Evolutionary conservation across 306 rosid species (phyloP).

Genomic region (Albizia julibrissin): DNA sequence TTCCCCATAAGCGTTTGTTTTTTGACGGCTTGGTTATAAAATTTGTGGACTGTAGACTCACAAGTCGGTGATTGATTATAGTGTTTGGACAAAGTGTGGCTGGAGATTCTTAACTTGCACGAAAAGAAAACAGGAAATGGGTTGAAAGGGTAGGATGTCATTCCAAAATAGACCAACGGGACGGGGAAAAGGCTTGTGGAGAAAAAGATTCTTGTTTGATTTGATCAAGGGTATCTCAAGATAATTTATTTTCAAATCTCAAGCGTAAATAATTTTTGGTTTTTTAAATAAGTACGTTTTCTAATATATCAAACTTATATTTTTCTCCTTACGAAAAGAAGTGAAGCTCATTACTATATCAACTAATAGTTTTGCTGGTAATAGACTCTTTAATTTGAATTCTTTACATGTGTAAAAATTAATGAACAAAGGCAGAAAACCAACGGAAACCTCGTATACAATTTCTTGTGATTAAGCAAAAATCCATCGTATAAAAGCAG

Average conservation of each 20-base stretch:
- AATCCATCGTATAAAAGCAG: constrained; percentile 21
- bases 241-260: no score
- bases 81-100: not conserved
- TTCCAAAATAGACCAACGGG: not conserved
- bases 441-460: not conserved
- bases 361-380: no score
- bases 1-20: constrained; percentile 4
- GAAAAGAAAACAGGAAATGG: not conserved
- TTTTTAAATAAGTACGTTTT: no score
- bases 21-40: constrained; percentile 1
- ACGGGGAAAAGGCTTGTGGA: not conserved
- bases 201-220: not conserved
- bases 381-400: no score
- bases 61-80: not conserved
- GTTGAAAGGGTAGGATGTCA: not conserved
- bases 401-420: no score
- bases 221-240: no score
- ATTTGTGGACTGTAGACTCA: not conserved
- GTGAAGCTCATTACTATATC: no score
- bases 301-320: no score
- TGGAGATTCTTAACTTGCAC: not conserved
- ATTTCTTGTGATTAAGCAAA: not conserved
- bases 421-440: not conserved
- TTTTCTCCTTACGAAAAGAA: no score
- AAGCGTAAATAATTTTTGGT: no score